A percentile compares a stretch with the other conserved stretches of the same genome.
These are phyloP conservation scores for Termitomyces titanicus DNA, from an alignment of 768 basidiomycete species.

Conservation along the genomic window DNA sequence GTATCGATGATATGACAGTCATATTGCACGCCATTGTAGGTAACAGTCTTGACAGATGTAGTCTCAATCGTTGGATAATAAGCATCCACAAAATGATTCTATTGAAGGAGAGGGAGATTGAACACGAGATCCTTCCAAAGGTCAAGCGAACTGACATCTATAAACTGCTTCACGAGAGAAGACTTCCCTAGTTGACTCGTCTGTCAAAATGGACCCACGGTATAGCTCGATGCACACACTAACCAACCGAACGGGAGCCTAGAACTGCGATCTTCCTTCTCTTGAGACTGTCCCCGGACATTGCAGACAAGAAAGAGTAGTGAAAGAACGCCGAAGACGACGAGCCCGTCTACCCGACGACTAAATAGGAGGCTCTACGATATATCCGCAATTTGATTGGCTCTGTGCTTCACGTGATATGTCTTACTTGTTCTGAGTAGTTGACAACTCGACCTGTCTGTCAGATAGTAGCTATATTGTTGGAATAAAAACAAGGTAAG, in stretches of 20 bases:
- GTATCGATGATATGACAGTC: slow-evolving; percentile 98
- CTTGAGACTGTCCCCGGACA: slow-evolving; percentile 43
- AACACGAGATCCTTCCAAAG: neutral
- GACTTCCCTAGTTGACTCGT: slow-evolving; percentile 72
- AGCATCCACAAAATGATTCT: slow-evolving; percentile 82
- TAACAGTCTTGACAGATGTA: slow-evolving; percentile 81
- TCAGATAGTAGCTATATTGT: too few relatives aligned
- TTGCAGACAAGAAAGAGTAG: slow-evolving; percentile 11
- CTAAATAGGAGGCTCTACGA: slow-evolving; percentile 8
- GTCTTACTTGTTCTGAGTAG: too few relatives aligned
- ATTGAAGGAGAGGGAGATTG: slow-evolving; percentile 1
- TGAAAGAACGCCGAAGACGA: slow-evolving; percentile 10
- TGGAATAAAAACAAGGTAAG: slow-evolving; percentile 1
- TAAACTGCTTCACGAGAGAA: slow-evolving; percentile 90
- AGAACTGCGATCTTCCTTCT: slow-evolving; percentile 89
- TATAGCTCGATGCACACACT: slow-evolving; percentile 23
- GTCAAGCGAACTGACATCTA: slow-evolving; percentile 46
- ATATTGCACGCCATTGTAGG: slow-evolving; percentile 86
- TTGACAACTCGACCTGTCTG: too few relatives aligned
- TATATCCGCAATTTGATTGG: slow-evolving; percentile 13
- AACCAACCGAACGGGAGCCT: slow-evolving; percentile 88
- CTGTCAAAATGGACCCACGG: neutral
- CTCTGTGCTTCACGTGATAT: slow-evolving; percentile 9
- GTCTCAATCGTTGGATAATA: slow-evolving; percentile 97
- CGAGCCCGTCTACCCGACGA: neutral